A percentile compares a stretch with the other conserved stretches of the same genome.
Evolutionary conservation across 805 yeast species (phyloP).

Genomic region (Hanseniaspora taiwanica): DNA sequence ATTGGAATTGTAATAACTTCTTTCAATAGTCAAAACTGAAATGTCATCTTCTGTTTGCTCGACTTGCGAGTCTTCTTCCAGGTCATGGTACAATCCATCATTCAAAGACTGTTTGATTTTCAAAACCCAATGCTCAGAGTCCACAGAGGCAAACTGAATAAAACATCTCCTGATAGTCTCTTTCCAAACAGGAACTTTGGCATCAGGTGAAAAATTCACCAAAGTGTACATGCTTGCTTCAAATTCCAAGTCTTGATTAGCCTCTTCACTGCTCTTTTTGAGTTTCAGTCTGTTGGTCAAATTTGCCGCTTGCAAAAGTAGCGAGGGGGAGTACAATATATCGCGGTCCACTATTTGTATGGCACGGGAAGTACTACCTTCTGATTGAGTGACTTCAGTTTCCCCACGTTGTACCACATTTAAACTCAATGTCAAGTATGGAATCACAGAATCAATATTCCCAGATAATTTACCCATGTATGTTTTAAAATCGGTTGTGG

Average conservation of each 20-base stretch:
- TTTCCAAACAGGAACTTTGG: conserved; percentile 39
- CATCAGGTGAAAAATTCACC: neutral
- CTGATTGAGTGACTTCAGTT: neutral
- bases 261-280: neutral
- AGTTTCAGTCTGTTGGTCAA: neutral
- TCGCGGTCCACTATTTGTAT: neutral
- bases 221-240: neutral
- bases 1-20: neutral
- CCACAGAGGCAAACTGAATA: conserved; percentile 13
- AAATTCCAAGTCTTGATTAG: neutral
- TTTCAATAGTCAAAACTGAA: too few species aligned
- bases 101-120: conserved; percentile 43
- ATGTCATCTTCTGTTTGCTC: conserved; percentile 23
- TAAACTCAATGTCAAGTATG: neutral
- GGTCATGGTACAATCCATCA: conserved; percentile 64
- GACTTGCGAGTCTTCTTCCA: conserved; percentile 29
- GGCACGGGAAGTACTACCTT: too few species aligned
- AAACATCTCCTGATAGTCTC: conserved; percentile 51
- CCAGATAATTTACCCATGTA: neutral
- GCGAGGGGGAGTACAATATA: neutral
- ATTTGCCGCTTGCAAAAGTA: neutral
- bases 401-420: neutral
- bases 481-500: conserved; percentile 4
- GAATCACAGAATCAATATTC: neutral
- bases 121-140: conserved; percentile 13